These are phyloP conservation scores for Backusella liffmaniae DNA, from an alignment of 192 early-diverging fungal genomes.

Conservation along the genomic window DNA sequence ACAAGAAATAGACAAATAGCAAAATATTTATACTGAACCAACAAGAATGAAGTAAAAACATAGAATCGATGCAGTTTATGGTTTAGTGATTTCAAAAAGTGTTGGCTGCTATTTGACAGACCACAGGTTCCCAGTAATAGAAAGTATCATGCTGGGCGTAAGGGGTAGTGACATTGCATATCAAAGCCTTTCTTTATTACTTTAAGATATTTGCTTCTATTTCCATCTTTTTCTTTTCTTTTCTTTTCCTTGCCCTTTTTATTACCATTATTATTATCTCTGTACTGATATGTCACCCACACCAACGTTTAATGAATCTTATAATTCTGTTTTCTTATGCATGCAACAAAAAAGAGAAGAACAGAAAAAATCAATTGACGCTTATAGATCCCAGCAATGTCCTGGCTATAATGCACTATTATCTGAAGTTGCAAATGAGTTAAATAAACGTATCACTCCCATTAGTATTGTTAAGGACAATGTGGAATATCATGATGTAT, in stretches of 20 bases:
- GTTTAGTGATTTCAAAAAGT: background rate
- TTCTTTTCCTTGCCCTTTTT: background rate
- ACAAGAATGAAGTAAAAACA: background rate
- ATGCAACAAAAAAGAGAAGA: conserved; percentile 23
- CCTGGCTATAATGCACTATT: conserved; percentile 71
- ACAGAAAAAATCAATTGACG: conserved; percentile 27
- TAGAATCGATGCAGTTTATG: background rate
- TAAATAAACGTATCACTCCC: conserved; percentile 54
- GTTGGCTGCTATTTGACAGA: background rate
- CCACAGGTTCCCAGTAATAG: background rate
- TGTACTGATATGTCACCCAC: background rate
- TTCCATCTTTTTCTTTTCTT: background rate
- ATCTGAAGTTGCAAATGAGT: conserved; percentile 66
- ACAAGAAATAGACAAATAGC: background rate
- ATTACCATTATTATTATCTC: background rate
- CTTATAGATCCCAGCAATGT: conserved; percentile 15
- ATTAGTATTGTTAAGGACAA: conserved; percentile 69
- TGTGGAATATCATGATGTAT: conserved; percentile 80
- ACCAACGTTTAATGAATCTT: background rate
- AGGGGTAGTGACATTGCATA: background rate
- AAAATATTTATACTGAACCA: background rate
- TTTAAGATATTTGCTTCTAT: background rate
- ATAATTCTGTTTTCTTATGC: conserved; percentile 12
- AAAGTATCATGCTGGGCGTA: background rate
- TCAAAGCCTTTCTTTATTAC: background rate